Base-by-base conservation (phyloP, 495 filamentous ascomycete genomes). In the Annulohypoxylon maeteangense region DNA sequence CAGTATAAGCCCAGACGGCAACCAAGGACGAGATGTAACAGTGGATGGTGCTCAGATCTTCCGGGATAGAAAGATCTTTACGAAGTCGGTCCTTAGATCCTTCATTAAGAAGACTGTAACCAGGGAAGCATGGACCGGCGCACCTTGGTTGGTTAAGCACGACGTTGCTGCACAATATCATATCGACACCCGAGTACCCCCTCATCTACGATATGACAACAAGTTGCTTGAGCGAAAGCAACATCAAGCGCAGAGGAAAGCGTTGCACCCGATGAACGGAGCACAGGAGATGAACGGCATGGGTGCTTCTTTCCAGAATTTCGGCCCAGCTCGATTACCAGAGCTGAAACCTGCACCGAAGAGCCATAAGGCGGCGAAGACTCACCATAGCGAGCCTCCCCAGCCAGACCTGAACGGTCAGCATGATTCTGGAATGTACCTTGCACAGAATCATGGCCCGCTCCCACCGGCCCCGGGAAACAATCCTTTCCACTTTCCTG, bases 91-190 rank as follows among this genome's bases (percentile, higher is more conserved):
- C 78, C 83, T 99, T 56, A 90, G 94, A 29, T 91, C 93, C 2
- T 98, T 98, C 67, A 93, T 99, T 63, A 97, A 97, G 75, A 94
- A 97, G 80, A 95, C 93, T 6, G 91, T 97, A 12, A 93, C 90
- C 11, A 85, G 94, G 64, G 96, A 98, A 72, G 87, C 94, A 0
- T 98, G 95, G 95, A 92, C 87, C 45, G 94, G 95, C 4, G 95
- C 95, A 0, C 96, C 96, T 8, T 99, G 95, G 95, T 78, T 97
- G 36, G 94, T 98, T 20, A 98, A 97, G 80, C 86, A 90, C 18
- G 87, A 91, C 53, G 88, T 97, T 50, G 96, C 96, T 0, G 88
- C 89, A 31, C 84, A 90, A 68, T 97, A 94, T 72, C 91, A 91
- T 64, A 96, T 99, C 70, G 88, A 90, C 56, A 94, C 88, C 7